Evolutionary conservation across 768 basidiomycete genomes (phyloP).

Genomic region (Russula lepida): DNA sequence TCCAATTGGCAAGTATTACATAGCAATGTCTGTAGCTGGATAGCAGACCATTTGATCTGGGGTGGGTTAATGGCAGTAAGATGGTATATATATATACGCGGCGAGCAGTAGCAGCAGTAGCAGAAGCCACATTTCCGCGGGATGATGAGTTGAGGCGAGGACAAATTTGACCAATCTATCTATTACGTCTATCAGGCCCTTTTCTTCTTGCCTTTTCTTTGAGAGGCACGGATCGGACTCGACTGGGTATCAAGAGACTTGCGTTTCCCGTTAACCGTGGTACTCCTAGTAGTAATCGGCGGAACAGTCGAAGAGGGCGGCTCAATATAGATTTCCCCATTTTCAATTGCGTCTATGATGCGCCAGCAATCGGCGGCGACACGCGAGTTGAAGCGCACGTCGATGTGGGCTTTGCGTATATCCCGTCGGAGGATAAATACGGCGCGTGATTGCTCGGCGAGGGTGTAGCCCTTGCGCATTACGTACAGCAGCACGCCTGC

Average conservation of each 20-base stretch:
- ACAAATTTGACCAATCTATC: not conserved
- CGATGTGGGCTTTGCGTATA: slow-evolving; percentile 48
- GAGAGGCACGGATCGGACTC: not conserved
- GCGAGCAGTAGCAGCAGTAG: not conserved
- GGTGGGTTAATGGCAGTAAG: not conserved
- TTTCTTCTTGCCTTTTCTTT: not conserved
- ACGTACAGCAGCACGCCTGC: slow-evolving; percentile 62
- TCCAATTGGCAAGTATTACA: not conserved
- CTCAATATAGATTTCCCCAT: slow-evolving; percentile 13
- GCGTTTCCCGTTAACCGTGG: not conserved
- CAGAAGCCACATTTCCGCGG: not conserved
- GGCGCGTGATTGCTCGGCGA: slow-evolving; percentile 44
- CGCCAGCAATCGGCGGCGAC: slow-evolving; percentile 53
- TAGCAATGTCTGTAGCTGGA: not conserved
- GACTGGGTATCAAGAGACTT: not conserved
- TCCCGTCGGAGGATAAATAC: slow-evolving; percentile 47
- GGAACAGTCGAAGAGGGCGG: not conserved
- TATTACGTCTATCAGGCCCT: not conserved
- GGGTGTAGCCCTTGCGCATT: slow-evolving; percentile 33
- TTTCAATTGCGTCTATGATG: slow-evolving; percentile 36
- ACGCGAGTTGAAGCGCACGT: slow-evolving; percentile 53
- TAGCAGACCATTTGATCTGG: not conserved
- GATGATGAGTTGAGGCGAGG: not conserved
- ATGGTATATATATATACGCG: not conserved
- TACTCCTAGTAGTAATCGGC: too few relatives aligned